Evolutionary conservation across 2,329 filamentous ascomycete species (phyloP).

Genomic region (Didymellaceae sp.): DNA sequence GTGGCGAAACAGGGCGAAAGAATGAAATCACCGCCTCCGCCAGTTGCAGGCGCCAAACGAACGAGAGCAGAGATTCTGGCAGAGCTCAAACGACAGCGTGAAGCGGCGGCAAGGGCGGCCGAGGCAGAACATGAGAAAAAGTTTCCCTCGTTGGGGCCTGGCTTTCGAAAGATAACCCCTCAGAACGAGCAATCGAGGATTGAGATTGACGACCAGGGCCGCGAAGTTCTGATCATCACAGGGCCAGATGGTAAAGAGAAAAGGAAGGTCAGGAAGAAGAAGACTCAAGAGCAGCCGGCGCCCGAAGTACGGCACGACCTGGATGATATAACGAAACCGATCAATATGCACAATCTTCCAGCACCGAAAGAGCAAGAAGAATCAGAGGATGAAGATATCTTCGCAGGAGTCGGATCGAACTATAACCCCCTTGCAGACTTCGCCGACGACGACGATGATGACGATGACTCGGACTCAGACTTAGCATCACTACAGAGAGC

Average conservation of each 20-base stretch:
- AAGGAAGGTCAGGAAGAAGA: constrained; percentile 64
- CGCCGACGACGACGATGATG: constrained; percentile 54
- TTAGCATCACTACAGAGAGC: no score
- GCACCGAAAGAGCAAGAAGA: constrained; percentile 33
- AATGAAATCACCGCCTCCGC: constrained; percentile 49
- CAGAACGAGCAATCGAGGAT: constrained; percentile 60
- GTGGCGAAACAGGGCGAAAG: constrained; percentile 61
- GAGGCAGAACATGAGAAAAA: constrained; percentile 48
- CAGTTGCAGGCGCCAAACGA: constrained; percentile 57
- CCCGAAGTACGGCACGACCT: constrained; percentile 52
- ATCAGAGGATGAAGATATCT: constrained; percentile 66
- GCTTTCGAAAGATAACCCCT: constrained; percentile 61
- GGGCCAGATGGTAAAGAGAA: constrained; percentile 67
- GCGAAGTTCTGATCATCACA: constrained; percentile 65
- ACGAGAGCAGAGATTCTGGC: constrained; percentile 65
- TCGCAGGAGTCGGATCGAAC: constrained; percentile 64
- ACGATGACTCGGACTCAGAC: constrained; percentile 52
- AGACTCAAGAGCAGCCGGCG: constrained; percentile 39
- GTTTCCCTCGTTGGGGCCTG: constrained; percentile 58
- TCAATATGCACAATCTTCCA: constrained; percentile 50
- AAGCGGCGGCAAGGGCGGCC: constrained; percentile 53
- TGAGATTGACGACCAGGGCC: constrained; percentile 61
- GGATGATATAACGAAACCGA: constrained; percentile 54
- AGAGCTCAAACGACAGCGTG: constrained; percentile 63
- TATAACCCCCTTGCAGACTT: constrained; percentile 66